Conservation (phyloP, 1,284 basidiomycete species). For the Cerrena zonata region DNA sequence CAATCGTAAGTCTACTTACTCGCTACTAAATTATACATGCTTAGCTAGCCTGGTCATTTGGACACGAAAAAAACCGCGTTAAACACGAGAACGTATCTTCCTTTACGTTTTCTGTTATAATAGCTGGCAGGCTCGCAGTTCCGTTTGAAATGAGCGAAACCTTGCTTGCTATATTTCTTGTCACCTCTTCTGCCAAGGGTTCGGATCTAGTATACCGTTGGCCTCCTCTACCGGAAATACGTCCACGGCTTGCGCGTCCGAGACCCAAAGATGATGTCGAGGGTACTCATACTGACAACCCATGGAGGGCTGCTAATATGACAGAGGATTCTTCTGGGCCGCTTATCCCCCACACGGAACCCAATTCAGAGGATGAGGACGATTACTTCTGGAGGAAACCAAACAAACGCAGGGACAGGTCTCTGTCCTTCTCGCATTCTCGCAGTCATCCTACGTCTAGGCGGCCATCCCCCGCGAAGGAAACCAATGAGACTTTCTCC, state of each 20-base stretch:
- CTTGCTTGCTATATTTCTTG: conserved; percentile 65
- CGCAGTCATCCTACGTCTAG: conserved; percentile 27
- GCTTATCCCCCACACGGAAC: neutral
- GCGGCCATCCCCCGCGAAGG: conserved; percentile 26
- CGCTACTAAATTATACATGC: no score
- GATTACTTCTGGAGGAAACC: conserved; percentile 31
- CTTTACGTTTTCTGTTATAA: no score
- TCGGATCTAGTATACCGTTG: conserved; percentile 68
- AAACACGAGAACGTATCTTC: no score
- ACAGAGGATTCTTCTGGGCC: conserved; percentile 13
- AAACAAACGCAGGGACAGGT: conserved; percentile 18
- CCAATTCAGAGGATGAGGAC: conserved; percentile 14
- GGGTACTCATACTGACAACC: conserved; percentile 57
- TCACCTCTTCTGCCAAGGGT: conserved; percentile 71
- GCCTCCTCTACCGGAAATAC: conserved; percentile 57
- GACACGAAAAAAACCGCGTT: no score
- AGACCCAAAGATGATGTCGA: conserved; percentile 42
- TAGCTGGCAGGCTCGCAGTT: no score
- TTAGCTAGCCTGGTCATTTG: no score
- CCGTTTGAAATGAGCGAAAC: conserved; percentile 40
- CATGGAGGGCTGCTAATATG: conserved; percentile 58
- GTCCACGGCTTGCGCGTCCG: conserved; percentile 58
- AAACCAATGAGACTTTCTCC: conserved; percentile 14
- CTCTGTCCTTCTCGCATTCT: conserved; percentile 25
- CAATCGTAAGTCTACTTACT: no score